These are phyloP conservation scores for Pseudonitzschia multiseries DNA, from an alignment of 108 stramenopile genomes.

Conservation along the genomic window DNA sequence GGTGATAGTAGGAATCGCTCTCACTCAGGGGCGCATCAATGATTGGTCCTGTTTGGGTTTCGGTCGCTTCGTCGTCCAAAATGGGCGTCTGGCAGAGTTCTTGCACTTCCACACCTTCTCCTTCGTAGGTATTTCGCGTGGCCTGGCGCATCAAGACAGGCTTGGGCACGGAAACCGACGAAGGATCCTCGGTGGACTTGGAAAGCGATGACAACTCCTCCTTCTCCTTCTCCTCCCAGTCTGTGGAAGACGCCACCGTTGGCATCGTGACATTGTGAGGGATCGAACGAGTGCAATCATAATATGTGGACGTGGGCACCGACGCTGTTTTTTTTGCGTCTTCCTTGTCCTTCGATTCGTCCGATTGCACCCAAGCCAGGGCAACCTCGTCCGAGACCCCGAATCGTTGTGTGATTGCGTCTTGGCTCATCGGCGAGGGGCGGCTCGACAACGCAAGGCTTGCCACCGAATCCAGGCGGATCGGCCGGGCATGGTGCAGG, in stretches of 20 bases:
- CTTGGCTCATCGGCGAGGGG: conserved; percentile 18
- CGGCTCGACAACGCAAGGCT: conserved; percentile 29
- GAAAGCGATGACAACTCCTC: not conserved
- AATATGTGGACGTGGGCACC: not conserved
- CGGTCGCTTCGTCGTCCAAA: not conserved
- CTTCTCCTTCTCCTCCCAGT: not conserved
- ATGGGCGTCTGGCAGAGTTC: conserved; percentile 16
- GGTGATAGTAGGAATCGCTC: not conserved
- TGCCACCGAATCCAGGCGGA: conserved; percentile 35
- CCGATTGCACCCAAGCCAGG: conserved; percentile 14
- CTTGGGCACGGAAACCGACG: not conserved
- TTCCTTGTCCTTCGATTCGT: not conserved
- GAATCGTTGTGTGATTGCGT: not conserved
- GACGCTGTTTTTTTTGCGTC: not conserved
- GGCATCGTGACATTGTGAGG: not conserved
- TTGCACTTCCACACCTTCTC: conserved; percentile 54
- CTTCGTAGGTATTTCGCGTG: conserved; percentile 36
- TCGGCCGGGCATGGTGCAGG: conserved; percentile 31
- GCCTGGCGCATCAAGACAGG: conserved; percentile 38
- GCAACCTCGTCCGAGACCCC: conserved; percentile 12
- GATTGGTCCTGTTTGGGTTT: not conserved
- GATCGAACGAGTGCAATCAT: not conserved
- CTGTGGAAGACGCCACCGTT: not conserved
- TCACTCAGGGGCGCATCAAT: not conserved
- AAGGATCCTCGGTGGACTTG: not conserved